phyloP scores from a whole-genome alignment of 2,329 filamentous ascomycete species.

The Davidsoniella australis region DNA sequence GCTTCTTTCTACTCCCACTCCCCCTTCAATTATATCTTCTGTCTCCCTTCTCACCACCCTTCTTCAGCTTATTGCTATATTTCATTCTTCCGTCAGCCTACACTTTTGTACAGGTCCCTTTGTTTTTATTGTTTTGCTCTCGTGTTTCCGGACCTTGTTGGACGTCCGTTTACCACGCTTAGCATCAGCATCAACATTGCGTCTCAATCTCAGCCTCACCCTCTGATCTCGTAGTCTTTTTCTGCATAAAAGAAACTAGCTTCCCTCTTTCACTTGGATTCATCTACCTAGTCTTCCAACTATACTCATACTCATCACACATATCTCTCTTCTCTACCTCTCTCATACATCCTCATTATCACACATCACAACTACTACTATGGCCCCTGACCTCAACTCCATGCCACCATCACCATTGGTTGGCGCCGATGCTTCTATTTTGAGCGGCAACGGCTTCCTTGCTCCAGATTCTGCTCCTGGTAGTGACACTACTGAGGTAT shows the following conservation, averaged over 20 bases:
- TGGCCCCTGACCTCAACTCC: slow-evolving; percentile 62
- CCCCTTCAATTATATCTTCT: not conserved
- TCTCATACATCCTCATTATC: not conserved
- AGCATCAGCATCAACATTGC: not conserved
- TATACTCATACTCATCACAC: not conserved
- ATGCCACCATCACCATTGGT: slow-evolving; percentile 37
- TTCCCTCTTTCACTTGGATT: not conserved
- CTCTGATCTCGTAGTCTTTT: too few species aligned
- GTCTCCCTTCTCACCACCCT: not conserved
- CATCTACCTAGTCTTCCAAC: not conserved
- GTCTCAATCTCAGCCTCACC: too few species aligned
- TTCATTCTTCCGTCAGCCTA: not conserved
- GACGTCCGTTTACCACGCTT: not conserved
- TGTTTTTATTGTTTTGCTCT: not conserved
- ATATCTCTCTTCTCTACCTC: not conserved
- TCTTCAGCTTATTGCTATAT: not conserved
- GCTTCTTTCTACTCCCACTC: not conserved
- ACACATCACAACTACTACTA: slow-evolving; percentile 18
- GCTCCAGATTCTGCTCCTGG: slow-evolving; percentile 12
- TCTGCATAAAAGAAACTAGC: not conserved
- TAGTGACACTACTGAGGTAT: not conserved
- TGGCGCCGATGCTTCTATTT: slow-evolving; percentile 14
- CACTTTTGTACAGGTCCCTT: not conserved
- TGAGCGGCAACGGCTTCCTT: not conserved
- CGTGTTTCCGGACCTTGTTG: not conserved